These are phyloP conservation scores for Yamadazyma siamensis DNA, from an alignment of 1,139 yeast genomes.

Conservation along the genomic window DNA sequence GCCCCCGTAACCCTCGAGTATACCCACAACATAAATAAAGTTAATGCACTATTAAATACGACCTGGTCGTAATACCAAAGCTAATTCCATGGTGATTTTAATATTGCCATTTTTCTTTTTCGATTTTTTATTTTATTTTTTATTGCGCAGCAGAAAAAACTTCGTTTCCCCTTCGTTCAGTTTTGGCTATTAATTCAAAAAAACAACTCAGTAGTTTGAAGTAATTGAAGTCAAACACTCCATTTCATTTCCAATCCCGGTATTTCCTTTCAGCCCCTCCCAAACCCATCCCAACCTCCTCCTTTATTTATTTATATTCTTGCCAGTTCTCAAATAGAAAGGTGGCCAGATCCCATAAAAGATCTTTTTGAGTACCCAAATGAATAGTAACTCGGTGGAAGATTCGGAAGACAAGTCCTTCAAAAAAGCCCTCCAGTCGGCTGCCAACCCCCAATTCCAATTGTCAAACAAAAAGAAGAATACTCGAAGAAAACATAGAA, in stretches of 20 bases:
- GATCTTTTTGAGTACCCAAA: no score
- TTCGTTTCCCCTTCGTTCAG: slow-evolving; percentile 6
- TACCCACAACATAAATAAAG: no score
- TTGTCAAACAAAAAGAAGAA: slow-evolving; percentile 31
- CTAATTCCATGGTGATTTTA: no score
- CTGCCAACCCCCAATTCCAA: slow-evolving; percentile 15
- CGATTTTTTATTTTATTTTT: slow-evolving; percentile 3
- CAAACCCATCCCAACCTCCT: no score
- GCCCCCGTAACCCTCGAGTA: no score
- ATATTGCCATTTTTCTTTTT: no score
- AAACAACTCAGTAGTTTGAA: not conserved
- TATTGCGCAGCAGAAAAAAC: slow-evolving; percentile 6
- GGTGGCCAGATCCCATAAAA: no score
- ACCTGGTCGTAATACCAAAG: no score
- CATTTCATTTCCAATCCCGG: no score
- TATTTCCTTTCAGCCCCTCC: slow-evolving; percentile 1
- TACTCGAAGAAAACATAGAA: slow-evolving; percentile 58
- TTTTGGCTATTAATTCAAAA: not conserved
- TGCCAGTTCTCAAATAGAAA: no score
- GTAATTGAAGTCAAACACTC: not conserved
- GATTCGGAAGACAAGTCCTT: slow-evolving; percentile 13
- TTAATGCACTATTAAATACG: no score
- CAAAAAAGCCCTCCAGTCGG: slow-evolving; percentile 15
- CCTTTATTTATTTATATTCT: no score
- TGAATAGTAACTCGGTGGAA: slow-evolving; percentile 3